A percentile compares a stretch with the other conserved stretches of the same genome.
phyloP scores from a whole-genome alignment of 1,284 basidiomycete genomes.

The Trichosporon sp. region DNA sequence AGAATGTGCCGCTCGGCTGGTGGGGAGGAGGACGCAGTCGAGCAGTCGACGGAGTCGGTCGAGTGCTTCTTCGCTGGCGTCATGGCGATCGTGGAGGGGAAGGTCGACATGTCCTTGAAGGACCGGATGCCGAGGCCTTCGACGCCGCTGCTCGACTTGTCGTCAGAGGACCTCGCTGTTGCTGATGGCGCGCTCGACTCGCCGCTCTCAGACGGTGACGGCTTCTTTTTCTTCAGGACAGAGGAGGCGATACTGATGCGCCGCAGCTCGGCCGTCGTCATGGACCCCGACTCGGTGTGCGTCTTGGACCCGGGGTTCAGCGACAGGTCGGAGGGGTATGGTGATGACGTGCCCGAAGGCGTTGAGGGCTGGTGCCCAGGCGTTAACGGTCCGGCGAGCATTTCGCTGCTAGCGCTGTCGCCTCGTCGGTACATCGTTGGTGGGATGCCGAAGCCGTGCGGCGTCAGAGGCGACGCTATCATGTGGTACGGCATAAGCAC shows the following conservation, averaged over 20 bases:
- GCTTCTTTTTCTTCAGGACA: conserved; percentile 46
- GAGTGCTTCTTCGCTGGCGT: conserved; percentile 23
- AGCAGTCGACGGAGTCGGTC: conserved; percentile 18
- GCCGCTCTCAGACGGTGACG: conserved; percentile 29
- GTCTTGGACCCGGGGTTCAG: conserved; percentile 21
- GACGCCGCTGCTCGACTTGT: conserved; percentile 3
- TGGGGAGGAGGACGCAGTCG: conserved; percentile 29
- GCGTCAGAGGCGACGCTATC: conserved; percentile 20
- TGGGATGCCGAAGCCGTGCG: conserved; percentile 23
- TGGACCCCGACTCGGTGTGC: conserved; percentile 14
- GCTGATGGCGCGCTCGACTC: conserved; percentile 24
- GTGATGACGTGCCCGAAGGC: conserved; percentile 27
- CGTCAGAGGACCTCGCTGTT: conserved; percentile 11
- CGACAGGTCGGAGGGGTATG: conserved; percentile 28
- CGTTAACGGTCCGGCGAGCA: conserved; percentile 47
- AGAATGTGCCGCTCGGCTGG: conserved; percentile 24
- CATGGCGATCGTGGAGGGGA: conserved; percentile 24
- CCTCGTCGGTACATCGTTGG: conserved; percentile 24
- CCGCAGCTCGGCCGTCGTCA: conserved; percentile 38
- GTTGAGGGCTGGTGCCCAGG: conserved; percentile 32
- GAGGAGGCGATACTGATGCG: conserved; percentile 43
- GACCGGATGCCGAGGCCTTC: conserved; percentile 29
- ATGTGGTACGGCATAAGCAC: conserved; percentile 11
- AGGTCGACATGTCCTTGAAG: conserved; percentile 12
- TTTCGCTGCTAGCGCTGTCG: conserved; percentile 17